A percentile compares a stretch with the other conserved stretches of the same genome.
Conservation (phyloP, 768 basidiomycete species). For the Hypholoma fasciculare region DNA sequence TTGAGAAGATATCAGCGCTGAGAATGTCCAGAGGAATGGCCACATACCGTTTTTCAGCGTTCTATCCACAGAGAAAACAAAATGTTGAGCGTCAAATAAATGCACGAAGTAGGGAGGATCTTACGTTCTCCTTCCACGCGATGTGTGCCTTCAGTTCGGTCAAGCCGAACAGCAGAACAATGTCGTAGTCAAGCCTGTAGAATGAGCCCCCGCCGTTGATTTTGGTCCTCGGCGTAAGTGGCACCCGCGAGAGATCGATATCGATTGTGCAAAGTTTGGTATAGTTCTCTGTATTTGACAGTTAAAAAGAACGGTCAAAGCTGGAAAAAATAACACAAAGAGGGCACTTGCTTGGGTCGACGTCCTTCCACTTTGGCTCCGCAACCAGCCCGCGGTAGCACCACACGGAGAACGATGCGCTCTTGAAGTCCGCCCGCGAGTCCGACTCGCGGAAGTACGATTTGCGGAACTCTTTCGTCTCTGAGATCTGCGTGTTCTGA, state of each 20-base stretch:
- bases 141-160: conserved; percentile 56
- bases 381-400: conserved; percentile 21
- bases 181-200: conserved; percentile 36
- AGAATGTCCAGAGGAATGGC: neutral
- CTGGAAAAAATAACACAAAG: neutral
- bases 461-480: conserved; percentile 43
- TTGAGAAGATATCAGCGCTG: neutral
- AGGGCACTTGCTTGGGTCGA: conserved; percentile 24
- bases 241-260: conserved; percentile 20
- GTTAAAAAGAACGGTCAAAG: neutral
- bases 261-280: conserved; percentile 27
- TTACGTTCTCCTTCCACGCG: conserved; percentile 48
- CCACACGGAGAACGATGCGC: conserved; percentile 17
- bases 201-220: conserved; percentile 5
- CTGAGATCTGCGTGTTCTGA: conserved; percentile 44
- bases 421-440: conserved; percentile 10
- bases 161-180: conserved; percentile 51
- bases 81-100: neutral
- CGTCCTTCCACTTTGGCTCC: conserved; percentile 22
- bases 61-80: conserved; percentile 5
- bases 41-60: conserved; percentile 13
- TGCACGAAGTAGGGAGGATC: conserved; percentile 8
- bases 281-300: conserved; percentile 22
- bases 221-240: conserved; percentile 13
- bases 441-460: conserved; percentile 24